A percentile compares a stretch with the other conserved stretches of the same genome.
Conservation (phyloP, 176 grass and related monocot species). For the Eleusine indica region DNA sequence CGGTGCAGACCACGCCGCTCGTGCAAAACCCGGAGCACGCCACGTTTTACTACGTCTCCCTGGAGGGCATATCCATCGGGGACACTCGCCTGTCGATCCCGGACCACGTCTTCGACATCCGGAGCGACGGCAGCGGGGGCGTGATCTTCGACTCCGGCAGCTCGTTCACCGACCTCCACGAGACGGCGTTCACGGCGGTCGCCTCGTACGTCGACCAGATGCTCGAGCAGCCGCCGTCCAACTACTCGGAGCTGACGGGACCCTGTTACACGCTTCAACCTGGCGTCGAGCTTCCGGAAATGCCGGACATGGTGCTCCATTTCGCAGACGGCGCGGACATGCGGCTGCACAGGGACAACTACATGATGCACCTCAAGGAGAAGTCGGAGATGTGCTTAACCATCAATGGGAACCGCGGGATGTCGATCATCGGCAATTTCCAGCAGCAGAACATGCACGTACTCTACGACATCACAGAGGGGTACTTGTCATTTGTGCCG, state of each 20-base stretch:
- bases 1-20: neutral
- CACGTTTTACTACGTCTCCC: neutral
- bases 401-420: neutral
- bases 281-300: neutral
- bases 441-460: slow-evolving; percentile 30
- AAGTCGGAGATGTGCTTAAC: neutral
- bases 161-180: neutral
- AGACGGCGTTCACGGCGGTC: slow-evolving; percentile 6
- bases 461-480: slow-evolving; percentile 10
- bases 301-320: slow-evolving; percentile 50
- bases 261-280: slow-evolving; percentile 19
- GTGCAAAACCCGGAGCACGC: neutral
- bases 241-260: neutral
- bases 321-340: slow-evolving; percentile 51
- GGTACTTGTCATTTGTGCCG: neutral
- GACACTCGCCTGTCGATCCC: neutral
- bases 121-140: neutral
- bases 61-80: neutral
- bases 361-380: neutral
- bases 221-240: neutral
- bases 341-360: slow-evolving; percentile 25
- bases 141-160: slow-evolving; percentile 17
- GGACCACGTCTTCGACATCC: neutral
- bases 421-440: slow-evolving; percentile 17
- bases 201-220: neutral